Evolutionary conservation across 257 asterid species (phyloP).

Genomic region (Fraxinus quadrangulata): DNA sequence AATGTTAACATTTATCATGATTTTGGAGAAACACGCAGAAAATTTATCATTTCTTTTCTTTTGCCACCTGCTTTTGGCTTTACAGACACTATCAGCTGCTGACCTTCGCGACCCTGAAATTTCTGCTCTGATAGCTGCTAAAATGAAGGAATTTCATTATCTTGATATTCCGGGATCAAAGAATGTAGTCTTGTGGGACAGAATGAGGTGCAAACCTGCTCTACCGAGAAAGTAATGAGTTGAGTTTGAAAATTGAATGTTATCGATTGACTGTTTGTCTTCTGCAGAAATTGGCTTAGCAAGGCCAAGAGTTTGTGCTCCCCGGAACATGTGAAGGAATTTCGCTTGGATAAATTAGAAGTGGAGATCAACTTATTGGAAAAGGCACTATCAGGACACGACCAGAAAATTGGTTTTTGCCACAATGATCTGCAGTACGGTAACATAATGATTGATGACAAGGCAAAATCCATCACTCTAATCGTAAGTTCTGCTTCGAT

Average conservation of each 20-base stretch:
- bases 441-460: slow-evolving; percentile 79
- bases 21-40: too few relatives aligned
- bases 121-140: slow-evolving; percentile 64
- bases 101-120: slow-evolving; percentile 74
- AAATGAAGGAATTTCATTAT: slow-evolving; percentile 72
- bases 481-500: slow-evolving; percentile 52
- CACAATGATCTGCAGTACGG: slow-evolving; percentile 98
- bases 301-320: slow-evolving; percentile 67
- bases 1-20: not conserved
- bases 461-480: slow-evolving; percentile 48
- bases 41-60: not conserved
- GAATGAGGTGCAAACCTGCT: slow-evolving; percentile 60
- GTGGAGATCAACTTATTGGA: slow-evolving; percentile 55
- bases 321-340: slow-evolving; percentile 50
- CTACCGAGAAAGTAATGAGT: not conserved
- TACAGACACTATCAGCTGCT: slow-evolving; percentile 76
- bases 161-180: slow-evolving; percentile 73
- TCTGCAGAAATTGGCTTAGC: slow-evolving; percentile 70
- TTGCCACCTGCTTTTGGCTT: not conserved
- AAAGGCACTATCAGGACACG: slow-evolving; percentile 42
- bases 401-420: slow-evolving; percentile 71
- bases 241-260: not conserved
- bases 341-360: slow-evolving; percentile 49
- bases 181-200: slow-evolving; percentile 60
- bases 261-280: slow-evolving; percentile 11